Conservation (phyloP, 768 basidiomycete species). For the Mycena haematopus region DNA sequence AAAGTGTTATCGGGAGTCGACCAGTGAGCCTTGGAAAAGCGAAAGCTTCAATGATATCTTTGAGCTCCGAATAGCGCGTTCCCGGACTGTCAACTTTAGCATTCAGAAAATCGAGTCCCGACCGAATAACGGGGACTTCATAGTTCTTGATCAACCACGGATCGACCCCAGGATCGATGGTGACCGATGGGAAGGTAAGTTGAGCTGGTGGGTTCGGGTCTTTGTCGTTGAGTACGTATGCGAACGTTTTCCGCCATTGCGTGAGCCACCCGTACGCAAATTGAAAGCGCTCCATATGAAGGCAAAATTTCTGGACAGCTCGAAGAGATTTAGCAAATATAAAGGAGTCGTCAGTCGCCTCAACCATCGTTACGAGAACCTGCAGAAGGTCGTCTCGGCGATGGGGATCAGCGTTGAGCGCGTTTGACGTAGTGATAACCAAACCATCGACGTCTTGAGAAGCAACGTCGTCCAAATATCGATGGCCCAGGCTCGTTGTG, state of each 20-base stretch:
- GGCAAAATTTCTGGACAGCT: not conserved
- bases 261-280: slow-evolving; percentile 24
- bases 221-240: not conserved
- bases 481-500: slow-evolving; percentile 34
- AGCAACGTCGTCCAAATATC: slow-evolving; percentile 31
- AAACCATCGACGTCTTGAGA: slow-evolving; percentile 11
- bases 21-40: slow-evolving; percentile 8
- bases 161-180: slow-evolving; percentile 4
- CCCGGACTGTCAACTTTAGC: slow-evolving; percentile 15
- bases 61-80: slow-evolving; percentile 1
- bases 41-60: slow-evolving; percentile 14
- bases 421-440: not conserved
- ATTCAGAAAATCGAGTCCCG: slow-evolving; percentile 13
- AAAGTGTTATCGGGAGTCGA: slow-evolving; percentile 9
- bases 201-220: not conserved
- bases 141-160: not conserved
- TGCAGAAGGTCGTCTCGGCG: not conserved
- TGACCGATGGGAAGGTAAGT: slow-evolving; percentile 1
- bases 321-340: slow-evolving; percentile 7
- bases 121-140: slow-evolving; percentile 3
- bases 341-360: slow-evolving; percentile 8
- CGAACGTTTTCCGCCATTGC: slow-evolving; percentile 4
- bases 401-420: slow-evolving; percentile 25
- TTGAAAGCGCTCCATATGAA: slow-evolving; percentile 19
- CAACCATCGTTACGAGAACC: slow-evolving; percentile 5